Conservation (phyloP, 176 grass and related monocot species). For the Typha latifolia region DNA sequence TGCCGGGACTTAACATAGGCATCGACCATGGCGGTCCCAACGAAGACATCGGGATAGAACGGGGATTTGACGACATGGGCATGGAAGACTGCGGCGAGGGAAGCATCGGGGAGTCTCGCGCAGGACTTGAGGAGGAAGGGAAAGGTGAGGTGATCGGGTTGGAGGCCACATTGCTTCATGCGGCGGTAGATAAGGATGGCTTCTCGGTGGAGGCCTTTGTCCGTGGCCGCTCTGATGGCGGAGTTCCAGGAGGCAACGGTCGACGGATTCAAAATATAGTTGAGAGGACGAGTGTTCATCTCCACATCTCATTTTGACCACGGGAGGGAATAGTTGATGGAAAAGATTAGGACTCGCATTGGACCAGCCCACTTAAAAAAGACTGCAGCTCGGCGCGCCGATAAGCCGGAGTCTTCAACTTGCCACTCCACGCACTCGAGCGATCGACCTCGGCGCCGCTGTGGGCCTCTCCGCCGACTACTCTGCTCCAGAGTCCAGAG, state of each 20-base stretch:
- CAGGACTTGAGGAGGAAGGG: conserved; percentile 16
- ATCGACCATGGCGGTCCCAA: neutral
- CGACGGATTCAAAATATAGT: neutral
- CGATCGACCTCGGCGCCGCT: too few species aligned
- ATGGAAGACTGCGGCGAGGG: neutral
- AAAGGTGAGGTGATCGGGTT: conserved; percentile 13
- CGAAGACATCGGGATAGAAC: neutral
- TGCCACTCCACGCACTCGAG: too few species aligned
- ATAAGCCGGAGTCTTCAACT: too few species aligned
- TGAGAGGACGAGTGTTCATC: neutral
- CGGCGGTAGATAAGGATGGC: conserved; percentile 7
- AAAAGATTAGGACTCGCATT: too few species aligned
- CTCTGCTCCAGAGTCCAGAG: too few species aligned
- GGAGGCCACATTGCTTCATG: neutral
- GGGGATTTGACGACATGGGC: conserved; percentile 8
- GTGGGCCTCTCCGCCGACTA: too few species aligned
- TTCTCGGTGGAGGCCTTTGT: neutral
- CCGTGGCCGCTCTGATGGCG: neutral
- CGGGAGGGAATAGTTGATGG: too few species aligned
- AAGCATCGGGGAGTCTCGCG: neutral
- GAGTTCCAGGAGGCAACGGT: conserved; percentile 4
- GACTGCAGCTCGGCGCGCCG: too few species aligned
- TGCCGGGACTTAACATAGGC: conserved; percentile 1
- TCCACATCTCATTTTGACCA: neutral
- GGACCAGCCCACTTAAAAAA: too few species aligned